Percentiles rank a stretch among this genome's conserved stretches.
These are phyloP conservation scores for Dunaliella sp. DNA, from an alignment of 139 green algal genomes.

Conservation along the genomic window DNA sequence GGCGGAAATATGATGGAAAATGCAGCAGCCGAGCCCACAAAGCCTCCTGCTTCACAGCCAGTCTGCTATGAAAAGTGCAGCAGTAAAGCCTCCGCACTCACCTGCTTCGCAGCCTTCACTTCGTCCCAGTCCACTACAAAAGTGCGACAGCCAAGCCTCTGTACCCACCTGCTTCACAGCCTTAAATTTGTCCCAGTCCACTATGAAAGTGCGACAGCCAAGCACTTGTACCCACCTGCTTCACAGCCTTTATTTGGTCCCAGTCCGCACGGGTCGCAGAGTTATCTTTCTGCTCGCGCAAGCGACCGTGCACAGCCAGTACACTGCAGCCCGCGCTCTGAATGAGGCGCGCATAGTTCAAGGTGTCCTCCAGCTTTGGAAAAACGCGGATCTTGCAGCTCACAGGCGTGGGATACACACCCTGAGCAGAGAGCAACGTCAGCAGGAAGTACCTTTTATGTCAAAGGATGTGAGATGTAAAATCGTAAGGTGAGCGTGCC, in stretches of 20 bases:
- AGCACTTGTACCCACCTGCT: constrained; percentile 53
- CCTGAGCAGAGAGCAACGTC: no score
- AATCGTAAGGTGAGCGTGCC: no score
- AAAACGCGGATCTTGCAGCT: constrained; percentile 93
- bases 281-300: constrained; percentile 86
- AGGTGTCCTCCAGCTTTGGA: constrained; percentile 70
- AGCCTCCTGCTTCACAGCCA: no score
- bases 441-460: no score
- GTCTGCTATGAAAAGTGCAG: no score
- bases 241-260: constrained; percentile 75
- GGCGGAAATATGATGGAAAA: no score
- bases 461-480: no score
- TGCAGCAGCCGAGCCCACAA: no score
- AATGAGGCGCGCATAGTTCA: constrained; percentile 92
- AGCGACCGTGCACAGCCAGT: constrained; percentile 93
- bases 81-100: no score
- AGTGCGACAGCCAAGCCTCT: no score
- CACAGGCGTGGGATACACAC: constrained; percentile 58
- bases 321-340: constrained; percentile 80
- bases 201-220: constrained; percentile 87
- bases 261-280: constrained; percentile 68
- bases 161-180: constrained; percentile 64
- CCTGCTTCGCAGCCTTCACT: no score
- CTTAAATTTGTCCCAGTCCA: constrained; percentile 83
- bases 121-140: no score